Evolutionary conservation across 352 stramenopile genomes (phyloP).

Genomic region (Phytopythium montanum): DNA sequence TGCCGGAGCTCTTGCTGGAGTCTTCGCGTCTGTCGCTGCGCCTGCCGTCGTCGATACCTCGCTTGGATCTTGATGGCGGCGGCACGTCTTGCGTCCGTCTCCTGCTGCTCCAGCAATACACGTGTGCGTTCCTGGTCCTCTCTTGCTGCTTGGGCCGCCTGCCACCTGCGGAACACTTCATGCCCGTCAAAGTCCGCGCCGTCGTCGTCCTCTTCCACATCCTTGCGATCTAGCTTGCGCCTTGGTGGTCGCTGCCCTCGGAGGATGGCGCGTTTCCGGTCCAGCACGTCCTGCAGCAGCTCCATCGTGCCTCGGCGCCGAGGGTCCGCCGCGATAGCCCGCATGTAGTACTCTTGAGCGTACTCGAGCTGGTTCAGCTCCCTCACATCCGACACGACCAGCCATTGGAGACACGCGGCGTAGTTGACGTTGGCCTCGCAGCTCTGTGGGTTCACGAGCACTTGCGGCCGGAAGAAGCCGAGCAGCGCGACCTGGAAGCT

Average conservation of each 20-base stretch:
- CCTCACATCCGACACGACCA: slow-evolving; percentile 12
- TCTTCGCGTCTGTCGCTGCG: slow-evolving; percentile 44
- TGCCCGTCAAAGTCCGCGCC: slow-evolving; percentile 53
- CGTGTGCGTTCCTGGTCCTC: slow-evolving; percentile 36
- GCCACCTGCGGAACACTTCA: slow-evolving; percentile 67
- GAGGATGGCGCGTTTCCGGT: slow-evolving; percentile 39
- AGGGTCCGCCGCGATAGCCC: slow-evolving; percentile 55
- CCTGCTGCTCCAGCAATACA: slow-evolving; percentile 12
- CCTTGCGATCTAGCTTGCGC: slow-evolving; percentile 10
- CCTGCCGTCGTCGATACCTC: slow-evolving; percentile 51
- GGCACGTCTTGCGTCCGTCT: slow-evolving; percentile 12
- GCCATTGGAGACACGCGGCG: slow-evolving; percentile 66
- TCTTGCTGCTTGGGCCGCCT: slow-evolving; percentile 45
- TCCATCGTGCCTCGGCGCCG: slow-evolving; percentile 50
- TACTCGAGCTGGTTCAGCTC: slow-evolving; percentile 56
- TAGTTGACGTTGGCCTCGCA: slow-evolving; percentile 79
- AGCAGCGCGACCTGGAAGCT: slow-evolving; percentile 80
- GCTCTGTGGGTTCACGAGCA: slow-evolving; percentile 54
- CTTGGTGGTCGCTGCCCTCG: slow-evolving; percentile 21
- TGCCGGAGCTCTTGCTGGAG: slow-evolving; percentile 47
- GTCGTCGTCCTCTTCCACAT: slow-evolving; percentile 29
- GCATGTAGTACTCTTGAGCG: slow-evolving; percentile 60
- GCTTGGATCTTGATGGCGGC: slow-evolving; percentile 65
- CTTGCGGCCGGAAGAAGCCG: slow-evolving; percentile 68
- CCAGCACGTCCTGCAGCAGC: slow-evolving; percentile 78